Base-by-base conservation (phyloP, 2,329 filamentous ascomycete genomes). In the Domatiomyces globalis region DNA sequence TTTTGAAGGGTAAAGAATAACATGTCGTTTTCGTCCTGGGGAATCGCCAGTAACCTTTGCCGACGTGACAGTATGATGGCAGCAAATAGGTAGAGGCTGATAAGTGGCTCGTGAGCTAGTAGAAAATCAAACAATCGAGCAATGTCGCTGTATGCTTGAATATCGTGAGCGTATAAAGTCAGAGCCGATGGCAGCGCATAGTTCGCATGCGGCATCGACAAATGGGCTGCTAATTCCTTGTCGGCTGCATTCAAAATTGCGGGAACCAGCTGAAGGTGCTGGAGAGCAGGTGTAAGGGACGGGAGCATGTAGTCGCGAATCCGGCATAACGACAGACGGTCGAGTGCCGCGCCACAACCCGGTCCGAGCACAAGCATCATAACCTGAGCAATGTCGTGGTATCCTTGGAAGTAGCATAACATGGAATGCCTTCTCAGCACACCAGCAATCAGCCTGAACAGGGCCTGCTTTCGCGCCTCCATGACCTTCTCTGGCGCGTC, bases 301-400 rank as follows among this genome's bases (percentile, higher is more conserved):
- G 90, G 89, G 9, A 98, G 80, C 92, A 98, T 95, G 67, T 95
- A 98, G 69, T 98, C 92, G 56, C 92, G 81, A 64, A 98, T 95
- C 49, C 88, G 84, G 45, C 96, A 77, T 29, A 89, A 75, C 2
- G 89, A 95, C 53, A 98, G 80, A n/a, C 85, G 84, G 33, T 85
- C 77, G 29, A 94, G 79, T 15, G 83, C 80, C 5, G 73, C 67
- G 17, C 76, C 82, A 50, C 73, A 65, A 19, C 73, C 63, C 8
- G 79, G 70, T 0, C 83, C 83, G 3, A 98, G 75, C 9, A 95
- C 89, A 12, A 98, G 77, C 43, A 96, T 78, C 54, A 98, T 77
- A 20, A 98, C 92, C 69, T 98, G 94, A 61, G 87, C 92, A 63
- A 98, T 96, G 70, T 98, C 92, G 68, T 98, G 92, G 66, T 94